Evolutionary conservation across 73 alveolate genomes (phyloP), one percentile per base, ranked within the genome.

Genomic region (Strombidium stylifer): DNA sequence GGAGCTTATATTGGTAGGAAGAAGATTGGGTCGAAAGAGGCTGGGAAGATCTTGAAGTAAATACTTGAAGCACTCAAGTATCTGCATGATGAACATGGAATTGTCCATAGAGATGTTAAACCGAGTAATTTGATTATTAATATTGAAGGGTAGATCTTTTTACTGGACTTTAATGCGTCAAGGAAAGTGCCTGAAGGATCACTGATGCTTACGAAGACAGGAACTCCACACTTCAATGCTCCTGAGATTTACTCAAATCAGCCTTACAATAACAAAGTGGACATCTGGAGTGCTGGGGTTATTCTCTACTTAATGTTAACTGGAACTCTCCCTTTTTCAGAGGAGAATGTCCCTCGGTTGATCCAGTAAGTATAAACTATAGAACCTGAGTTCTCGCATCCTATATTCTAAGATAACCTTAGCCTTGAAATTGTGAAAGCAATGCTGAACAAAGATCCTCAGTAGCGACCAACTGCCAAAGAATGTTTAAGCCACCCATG

Each of bases 251-350:
- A 82, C 46, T 78, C 51, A 44, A 89, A 78, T 54, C 52, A 69
- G 46, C 96, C 96, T 8, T 91, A 91, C 69, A 75, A 68, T 56
- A 94, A 94, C 7, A 87, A 26, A 69, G 69, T 64, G n/a, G 98
- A 91, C 72, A 57, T 91, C 8, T 91, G 98, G 96, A 57, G 89
- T 67, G 90, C 95, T 18, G 98, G 98, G 23, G 98, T 91, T 36
- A 85, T 90, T 35, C 82, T 91, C 34, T 91, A 75, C 78, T 85
- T 93, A 37, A 91, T 91, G 98, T 69, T 91, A 35, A 62, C 82
- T 65, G 98, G 96, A 19, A 61, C 90, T 19, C 95, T 86, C 5
- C 98, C 98, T 26, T 91, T 91, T n/a, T n/a, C n/a, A n/a, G n/a
- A n/a, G n/a, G n/a, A n/a, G n/a, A n/a, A n/a, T n/a, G n/a, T n/a